Base-by-base conservation (phyloP, 2,329 filamentous ascomycete genomes). In the Alternaria gaisen region DNA sequence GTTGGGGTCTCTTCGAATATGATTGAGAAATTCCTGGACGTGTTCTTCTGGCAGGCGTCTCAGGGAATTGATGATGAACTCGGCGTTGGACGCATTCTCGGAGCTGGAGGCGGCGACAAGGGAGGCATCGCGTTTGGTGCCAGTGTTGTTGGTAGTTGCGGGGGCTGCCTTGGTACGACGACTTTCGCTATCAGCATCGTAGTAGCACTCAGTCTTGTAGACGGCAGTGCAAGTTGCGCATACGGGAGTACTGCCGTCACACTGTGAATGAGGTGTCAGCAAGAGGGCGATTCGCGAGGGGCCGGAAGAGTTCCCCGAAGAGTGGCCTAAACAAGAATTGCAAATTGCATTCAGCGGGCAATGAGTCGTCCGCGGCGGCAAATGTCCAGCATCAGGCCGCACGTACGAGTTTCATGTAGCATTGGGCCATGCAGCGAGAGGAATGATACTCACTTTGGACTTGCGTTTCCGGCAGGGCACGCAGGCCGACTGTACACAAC, bases 211-310 rank as follows among this genome's bases (percentile, higher is more conserved):
- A 11, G 82, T 84, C 53, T 80, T 77, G 70, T 85, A 85, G 10
- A 85, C 83, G 20, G 82, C 81, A 9, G 76, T 79, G 65, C 84
- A 85, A 11, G 83, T 84, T 22, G 82, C 82, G 71, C 84, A 86
- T 7, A 80, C 71, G 34, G 83, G 83, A 12, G 78, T 72, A 32
- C 77, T 74, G 36, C 83, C 83, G 71, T 86, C 83, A 68, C 84
- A 85, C 83, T 85, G 64, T 42, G 28, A 48, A 26, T n/a, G 38
- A 28, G 30, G 20, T 43, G 68, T 72, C 52, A 71, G 67, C 65
- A 61, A 53, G 41, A 41, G 42, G 47, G 34, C 32, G 44, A 22
- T 18, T 42, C 26, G 30, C 24, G 28, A 40, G 32, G 50, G 32
- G 26, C 43, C 52, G 57, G 22, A 26, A 30, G 38, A n/a, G 20